phyloP scores from a whole-genome alignment of 1,284 basidiomycete species.

The Fomitopsis pinicola region DNA sequence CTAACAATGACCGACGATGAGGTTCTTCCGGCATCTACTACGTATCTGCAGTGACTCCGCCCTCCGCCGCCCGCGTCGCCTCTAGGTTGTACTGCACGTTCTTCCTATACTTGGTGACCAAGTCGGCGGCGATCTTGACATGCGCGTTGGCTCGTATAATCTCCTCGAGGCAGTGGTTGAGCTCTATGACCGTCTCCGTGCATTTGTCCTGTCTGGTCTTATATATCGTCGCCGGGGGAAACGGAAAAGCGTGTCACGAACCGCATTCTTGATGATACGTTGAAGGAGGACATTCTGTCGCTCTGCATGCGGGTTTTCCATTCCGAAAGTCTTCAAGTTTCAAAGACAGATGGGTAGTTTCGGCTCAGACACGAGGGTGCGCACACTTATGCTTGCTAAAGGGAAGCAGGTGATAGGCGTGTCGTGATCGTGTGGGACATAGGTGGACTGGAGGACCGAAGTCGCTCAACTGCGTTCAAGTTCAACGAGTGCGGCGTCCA shows the following conservation, averaged over 20 bases:
- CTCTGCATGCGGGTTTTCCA: conserved; percentile 92
- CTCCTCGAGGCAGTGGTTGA: conserved; percentile 78
- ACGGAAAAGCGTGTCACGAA: conserved; percentile 39
- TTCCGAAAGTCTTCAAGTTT: conserved; percentile 23
- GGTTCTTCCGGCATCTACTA: neutral
- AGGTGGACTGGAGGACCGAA: too few species aligned
- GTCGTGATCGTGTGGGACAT: too few species aligned
- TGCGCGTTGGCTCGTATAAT: conserved; percentile 66
- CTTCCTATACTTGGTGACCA: conserved; percentile 76
- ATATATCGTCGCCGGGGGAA: neutral
- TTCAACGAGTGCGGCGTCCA: too few species aligned
- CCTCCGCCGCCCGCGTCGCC: conserved; percentile 36
- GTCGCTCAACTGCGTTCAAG: too few species aligned
- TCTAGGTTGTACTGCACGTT: conserved; percentile 85
- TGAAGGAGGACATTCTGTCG: conserved; percentile 85
- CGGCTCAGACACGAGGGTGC: neutral
- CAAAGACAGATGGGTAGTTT: conserved; percentile 32
- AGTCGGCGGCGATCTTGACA: conserved; percentile 70
- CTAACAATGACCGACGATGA: neutral
- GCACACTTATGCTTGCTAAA: too few species aligned
- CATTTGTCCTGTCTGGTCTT: conserved; percentile 56
- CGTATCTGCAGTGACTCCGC: neutral
- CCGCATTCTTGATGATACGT: conserved; percentile 86
- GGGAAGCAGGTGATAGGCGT: too few species aligned
- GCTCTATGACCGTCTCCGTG: conserved; percentile 74